Conservation (phyloP, 2,329 filamentous ascomycete species). For the Phaeophleospora eucalypticola region DNA sequence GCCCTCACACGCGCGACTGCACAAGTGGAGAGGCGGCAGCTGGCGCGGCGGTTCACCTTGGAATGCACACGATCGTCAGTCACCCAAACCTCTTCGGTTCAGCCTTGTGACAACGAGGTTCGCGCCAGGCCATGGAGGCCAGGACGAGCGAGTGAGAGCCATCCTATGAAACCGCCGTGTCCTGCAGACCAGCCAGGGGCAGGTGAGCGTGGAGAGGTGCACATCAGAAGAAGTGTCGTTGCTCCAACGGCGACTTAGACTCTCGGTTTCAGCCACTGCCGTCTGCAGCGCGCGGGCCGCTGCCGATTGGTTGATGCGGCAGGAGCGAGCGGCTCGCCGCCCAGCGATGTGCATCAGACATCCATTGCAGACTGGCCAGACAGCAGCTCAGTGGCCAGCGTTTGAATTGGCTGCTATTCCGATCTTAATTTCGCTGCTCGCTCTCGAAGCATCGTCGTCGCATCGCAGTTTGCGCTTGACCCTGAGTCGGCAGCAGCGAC, state of each 20-base stretch:
- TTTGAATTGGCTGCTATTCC: background rate
- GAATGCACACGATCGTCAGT: slow-evolving; percentile 15
- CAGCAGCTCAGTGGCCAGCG: background rate
- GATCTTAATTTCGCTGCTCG: background rate
- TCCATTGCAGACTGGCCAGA: background rate
- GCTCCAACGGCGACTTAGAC: background rate
- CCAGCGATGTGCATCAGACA: background rate
- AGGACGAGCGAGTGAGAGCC: background rate
- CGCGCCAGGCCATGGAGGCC: background rate
- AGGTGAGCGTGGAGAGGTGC: background rate
- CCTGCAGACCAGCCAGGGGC: background rate
- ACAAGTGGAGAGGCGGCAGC: background rate
- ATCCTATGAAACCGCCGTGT: background rate
- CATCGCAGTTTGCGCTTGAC: background rate
- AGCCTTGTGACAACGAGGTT: background rate
- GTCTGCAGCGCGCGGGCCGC: background rate
- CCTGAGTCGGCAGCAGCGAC: background rate
- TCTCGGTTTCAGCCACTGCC: background rate
- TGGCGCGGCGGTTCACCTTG: slow-evolving; percentile 7
- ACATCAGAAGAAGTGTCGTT: background rate
- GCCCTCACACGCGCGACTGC: background rate
- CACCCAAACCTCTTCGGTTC: background rate
- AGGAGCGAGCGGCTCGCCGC: background rate
- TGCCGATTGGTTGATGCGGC: background rate
- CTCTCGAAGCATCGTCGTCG: background rate